Evolutionary conservation across 2,329 filamentous ascomycete species (phyloP).

Genomic region (Aspergillus arachidicola): DNA sequence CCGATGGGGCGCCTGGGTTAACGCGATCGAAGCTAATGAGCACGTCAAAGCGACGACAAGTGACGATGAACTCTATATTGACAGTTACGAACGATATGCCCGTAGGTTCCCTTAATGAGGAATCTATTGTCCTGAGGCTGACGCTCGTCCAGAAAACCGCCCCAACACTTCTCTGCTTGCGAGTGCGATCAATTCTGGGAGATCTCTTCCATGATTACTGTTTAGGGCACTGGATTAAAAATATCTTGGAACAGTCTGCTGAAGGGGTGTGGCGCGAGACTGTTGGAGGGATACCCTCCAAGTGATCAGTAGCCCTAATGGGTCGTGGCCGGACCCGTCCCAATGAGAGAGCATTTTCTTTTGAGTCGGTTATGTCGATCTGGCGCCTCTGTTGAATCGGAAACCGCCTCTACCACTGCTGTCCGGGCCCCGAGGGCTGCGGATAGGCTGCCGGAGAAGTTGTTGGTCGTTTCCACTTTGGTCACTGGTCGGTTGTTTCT

Average conservation of each 20-base stretch:
- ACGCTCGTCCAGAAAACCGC: constrained; percentile 54
- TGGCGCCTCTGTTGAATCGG: constrained; percentile 71
- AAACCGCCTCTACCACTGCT: constrained; percentile 75
- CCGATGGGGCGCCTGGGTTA: constrained; percentile 70
- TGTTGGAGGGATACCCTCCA: background rate
- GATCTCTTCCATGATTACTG: constrained; percentile 50
- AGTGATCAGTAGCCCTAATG: background rate
- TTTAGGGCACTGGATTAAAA: background rate
- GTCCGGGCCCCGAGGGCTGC: constrained; percentile 78
- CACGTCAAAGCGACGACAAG: constrained; percentile 70
- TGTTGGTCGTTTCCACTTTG: constrained; percentile 39
- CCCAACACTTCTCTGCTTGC: constrained; percentile 61
- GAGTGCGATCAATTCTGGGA: constrained; percentile 61
- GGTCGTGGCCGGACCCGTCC: background rate
- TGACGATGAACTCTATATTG: constrained; percentile 65
- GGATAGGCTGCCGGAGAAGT: constrained; percentile 62
- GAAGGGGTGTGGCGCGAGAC: background rate
- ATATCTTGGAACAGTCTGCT: background rate
- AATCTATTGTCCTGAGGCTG: constrained; percentile 11
- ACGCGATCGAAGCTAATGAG: constrained; percentile 66
- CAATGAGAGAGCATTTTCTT: background rate
- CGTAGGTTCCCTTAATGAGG: constrained; percentile 41
- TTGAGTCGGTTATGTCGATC: constrained; percentile 29
- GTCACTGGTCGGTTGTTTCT: constrained; percentile 41
- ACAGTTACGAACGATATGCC: constrained; percentile 66